A percentile compares a stretch with the other conserved stretches of the same genome.
phyloP scores from a whole-genome alignment of 306 rosid species.

The Fragaria ananassa region DNA sequence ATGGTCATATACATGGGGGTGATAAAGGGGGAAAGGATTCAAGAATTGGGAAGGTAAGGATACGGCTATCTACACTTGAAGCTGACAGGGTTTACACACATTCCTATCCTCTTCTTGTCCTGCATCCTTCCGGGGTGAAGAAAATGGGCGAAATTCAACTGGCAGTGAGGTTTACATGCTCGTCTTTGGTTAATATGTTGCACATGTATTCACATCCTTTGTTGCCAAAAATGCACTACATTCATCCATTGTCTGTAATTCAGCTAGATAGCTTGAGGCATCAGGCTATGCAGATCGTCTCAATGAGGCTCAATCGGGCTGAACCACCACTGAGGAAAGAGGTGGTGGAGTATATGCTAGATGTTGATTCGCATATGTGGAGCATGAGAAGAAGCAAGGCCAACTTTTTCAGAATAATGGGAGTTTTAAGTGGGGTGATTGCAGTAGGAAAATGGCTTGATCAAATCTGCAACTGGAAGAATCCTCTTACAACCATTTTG shows the following conservation, averaged over 20 bases:
- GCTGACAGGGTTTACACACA: conserved; percentile 80
- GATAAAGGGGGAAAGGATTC: conserved; percentile 64
- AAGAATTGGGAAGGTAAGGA: conserved; percentile 79
- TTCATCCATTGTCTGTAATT: conserved; percentile 76
- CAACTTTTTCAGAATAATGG: conserved; percentile 90
- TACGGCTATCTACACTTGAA: conserved; percentile 82
- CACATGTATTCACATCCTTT: conserved; percentile 68
- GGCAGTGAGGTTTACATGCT: conserved; percentile 80
- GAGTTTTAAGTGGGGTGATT: conserved; percentile 60
- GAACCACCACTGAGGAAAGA: conserved; percentile 91
- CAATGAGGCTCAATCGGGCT: conserved; percentile 66
- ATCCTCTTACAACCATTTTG: conserved; percentile 76
- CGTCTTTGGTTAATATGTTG: conserved; percentile 71
- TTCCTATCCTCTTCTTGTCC: conserved; percentile 71
- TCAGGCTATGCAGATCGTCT: conserved; percentile 78
- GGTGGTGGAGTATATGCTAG: conserved; percentile 86
- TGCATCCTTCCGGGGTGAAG: conserved; percentile 82
- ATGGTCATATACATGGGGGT: conserved; percentile 64
- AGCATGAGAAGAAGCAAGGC: conserved; percentile 98
- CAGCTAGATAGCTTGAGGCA: conserved; percentile 78
- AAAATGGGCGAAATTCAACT: conserved; percentile 84
- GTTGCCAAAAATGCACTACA: conserved; percentile 93
- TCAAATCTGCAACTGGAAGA: conserved; percentile 85
- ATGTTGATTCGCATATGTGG: conserved; percentile 92
- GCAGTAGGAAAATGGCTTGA: conserved; percentile 82